phyloP scores from a whole-genome alignment of 305 asterid genomes.

The Salvia sclarea region DNA sequence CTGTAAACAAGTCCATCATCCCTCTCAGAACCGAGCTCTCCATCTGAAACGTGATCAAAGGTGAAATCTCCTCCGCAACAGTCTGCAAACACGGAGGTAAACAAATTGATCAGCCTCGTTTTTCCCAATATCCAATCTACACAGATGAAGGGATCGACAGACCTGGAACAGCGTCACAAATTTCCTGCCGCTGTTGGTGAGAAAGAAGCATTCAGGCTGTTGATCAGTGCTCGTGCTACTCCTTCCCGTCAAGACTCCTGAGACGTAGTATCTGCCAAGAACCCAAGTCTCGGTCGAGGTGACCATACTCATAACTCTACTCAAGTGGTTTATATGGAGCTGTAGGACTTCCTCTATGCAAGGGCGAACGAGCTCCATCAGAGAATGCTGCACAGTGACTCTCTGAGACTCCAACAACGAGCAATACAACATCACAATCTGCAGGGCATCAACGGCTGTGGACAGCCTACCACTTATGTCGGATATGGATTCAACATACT shows the following conservation, averaged over 20 bases:
- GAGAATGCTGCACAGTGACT: slow-evolving; percentile 42
- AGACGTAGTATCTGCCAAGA: slow-evolving; percentile 53
- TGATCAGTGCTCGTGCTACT: slow-evolving; percentile 33
- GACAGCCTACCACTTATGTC: slow-evolving; percentile 57
- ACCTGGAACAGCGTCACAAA: slow-evolving; percentile 71
- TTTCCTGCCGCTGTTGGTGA: slow-evolving; percentile 72
- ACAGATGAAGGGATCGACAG: slow-evolving; percentile 21
- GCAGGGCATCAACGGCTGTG: slow-evolving; percentile 49
- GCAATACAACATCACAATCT: slow-evolving; percentile 59
- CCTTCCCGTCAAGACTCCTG: slow-evolving; percentile 55
- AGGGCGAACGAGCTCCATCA: slow-evolving; percentile 51
- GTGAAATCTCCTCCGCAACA: slow-evolving; percentile 47
- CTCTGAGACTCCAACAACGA: slow-evolving; percentile 60
- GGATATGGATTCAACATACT: slow-evolving; percentile 45
- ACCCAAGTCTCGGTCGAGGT: slow-evolving; percentile 66
- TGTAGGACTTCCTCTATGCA: slow-evolving; percentile 47
- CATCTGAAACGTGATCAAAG: slow-evolving; percentile 58
- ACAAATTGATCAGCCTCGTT: background rate
- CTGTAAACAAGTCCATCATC: slow-evolving; percentile 48
- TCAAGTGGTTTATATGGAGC: slow-evolving; percentile 56
- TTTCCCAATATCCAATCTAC: background rate
- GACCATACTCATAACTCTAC: slow-evolving; percentile 55
- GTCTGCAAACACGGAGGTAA: slow-evolving; percentile 38
- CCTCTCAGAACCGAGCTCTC: slow-evolving; percentile 62
- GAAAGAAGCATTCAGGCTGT: slow-evolving; percentile 56